Conservation (phyloP, 1,284 basidiomycete species). For the Hemileia vastatrix region DNA sequence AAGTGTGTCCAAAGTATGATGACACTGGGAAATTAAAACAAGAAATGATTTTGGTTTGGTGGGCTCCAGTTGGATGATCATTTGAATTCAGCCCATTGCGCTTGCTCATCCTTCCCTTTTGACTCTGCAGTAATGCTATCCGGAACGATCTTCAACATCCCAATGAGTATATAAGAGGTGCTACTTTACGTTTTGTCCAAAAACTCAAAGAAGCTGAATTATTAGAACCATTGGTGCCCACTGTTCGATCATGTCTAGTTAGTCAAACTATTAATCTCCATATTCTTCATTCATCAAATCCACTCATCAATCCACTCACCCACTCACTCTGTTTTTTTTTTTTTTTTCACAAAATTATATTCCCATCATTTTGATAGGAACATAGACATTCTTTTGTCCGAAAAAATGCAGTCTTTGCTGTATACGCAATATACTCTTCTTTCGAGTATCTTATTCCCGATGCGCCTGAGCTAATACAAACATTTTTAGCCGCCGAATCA, state of each 20-base stretch:
- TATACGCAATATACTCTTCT: conserved; percentile 86
- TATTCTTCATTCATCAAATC: background rate
- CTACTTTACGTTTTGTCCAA: conserved; percentile 89
- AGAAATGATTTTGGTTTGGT: conserved; percentile 99
- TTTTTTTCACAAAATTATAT: background rate
- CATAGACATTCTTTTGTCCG: conserved; percentile 97
- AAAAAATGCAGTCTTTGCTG: conserved; percentile 96
- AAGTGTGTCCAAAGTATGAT: conserved; percentile 97
- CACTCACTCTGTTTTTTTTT: background rate
- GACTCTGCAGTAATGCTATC: conserved; percentile 69
- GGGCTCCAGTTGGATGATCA: conserved; percentile 44
- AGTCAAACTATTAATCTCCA: background rate
- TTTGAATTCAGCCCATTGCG: background rate
- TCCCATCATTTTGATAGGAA: conserved; percentile 51
- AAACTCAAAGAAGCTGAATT: conserved; percentile 92
- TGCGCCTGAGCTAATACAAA: conserved; percentile 90
- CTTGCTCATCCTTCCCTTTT: conserved; percentile 25
- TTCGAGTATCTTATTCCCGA: conserved; percentile 93
- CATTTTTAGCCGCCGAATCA: conserved; percentile 92
- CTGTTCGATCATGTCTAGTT: conserved; percentile 72
- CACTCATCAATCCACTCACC: background rate
- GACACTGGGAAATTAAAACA: conserved; percentile 96
- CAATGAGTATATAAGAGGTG: conserved; percentile 98
- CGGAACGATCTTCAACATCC: conserved; percentile 99
- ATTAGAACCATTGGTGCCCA: conserved; percentile 89